Percentiles rank a stretch among this genome's conserved stretches.
phyloP scores from a whole-genome alignment of 2,329 filamentous ascomycete species.

The Alternaria infectoria region DNA sequence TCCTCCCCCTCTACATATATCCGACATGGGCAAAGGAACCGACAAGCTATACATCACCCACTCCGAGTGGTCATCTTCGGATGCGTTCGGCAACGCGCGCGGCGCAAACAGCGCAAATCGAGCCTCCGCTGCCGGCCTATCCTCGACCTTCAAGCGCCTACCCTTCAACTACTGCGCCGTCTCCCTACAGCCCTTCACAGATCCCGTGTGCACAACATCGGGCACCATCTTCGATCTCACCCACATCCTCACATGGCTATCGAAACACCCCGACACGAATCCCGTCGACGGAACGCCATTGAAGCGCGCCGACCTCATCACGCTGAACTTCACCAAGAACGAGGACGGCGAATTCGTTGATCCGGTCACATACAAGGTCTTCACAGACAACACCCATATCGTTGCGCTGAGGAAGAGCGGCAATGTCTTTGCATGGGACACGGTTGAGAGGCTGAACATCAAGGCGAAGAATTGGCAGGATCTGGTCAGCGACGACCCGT shows the following conservation, averaged over 20 bases:
- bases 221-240: constrained; percentile 96
- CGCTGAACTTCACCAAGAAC: constrained; percentile 90
- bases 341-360: constrained; percentile 91
- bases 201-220: constrained; percentile 86
- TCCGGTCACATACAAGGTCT: constrained; percentile 95
- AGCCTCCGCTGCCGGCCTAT: constrained; percentile 56
- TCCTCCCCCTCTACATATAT: neutral
- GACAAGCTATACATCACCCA: constrained; percentile 77
- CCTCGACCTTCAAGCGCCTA: constrained; percentile 78
- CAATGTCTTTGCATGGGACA: constrained; percentile 97
- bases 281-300: constrained; percentile 83
- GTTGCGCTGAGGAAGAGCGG: constrained; percentile 85
- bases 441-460: constrained; percentile 91
- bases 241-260: constrained; percentile 91
- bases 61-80: constrained; percentile 93
- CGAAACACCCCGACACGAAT: constrained; percentile 91
- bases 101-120: constrained; percentile 68
- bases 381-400: constrained; percentile 97
- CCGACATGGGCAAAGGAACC: constrained; percentile 48
- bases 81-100: constrained; percentile 83
- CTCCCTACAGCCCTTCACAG: constrained; percentile 91
- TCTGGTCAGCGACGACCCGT: constrained; percentile 84
- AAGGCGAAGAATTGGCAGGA: constrained; percentile 97
- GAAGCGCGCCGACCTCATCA: constrained; percentile 82
- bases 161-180: constrained; percentile 99